Base-by-base conservation (phyloP, 805 yeast species). In the Babjeviella inositovora region DNA sequence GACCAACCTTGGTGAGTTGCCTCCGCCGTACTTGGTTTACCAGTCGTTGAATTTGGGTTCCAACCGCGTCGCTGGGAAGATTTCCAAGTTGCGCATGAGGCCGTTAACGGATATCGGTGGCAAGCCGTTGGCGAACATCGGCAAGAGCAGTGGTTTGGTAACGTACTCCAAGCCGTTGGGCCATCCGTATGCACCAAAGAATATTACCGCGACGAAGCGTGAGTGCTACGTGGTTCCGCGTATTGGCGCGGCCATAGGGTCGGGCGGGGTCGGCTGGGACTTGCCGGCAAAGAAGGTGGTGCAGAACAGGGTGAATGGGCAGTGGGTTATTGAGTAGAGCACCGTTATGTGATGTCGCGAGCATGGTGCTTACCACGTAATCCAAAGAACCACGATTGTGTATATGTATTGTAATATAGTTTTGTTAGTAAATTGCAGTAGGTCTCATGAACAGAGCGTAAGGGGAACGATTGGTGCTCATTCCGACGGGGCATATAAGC, bases 211-310 rank as follows among this genome's bases (percentile, higher is more conserved):
- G 0, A 65, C 71, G 3, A 75, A 73, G 37, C 57, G 95, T 33
- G 85, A 76, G 38, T 80, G 92, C 35, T 85, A 81, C 50, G 95
- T 85, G 9, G 72, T 82, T 23, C 96, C 97, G 1, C 53, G 95
- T 26, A 70, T 79, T 40, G 96, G 96, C 4, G 85, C 92, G 7
- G 61, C 70, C 5, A 56, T 74, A 20, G 93, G 93, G 7, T 61
- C 70, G 19, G 95, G 94, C 11, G 79, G 81, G 12, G 57, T 75
- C 14, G 94, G 94, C 6, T 87, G 95, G 93, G 95, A 87, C 36
- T 48, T 87, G 24, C 93, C 90, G 6, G 77, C 72, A 3, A 54
- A 74, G 14, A 74, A 81, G 41, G 90, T 84, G 3, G 53, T 54
- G 2, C 95, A 87, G 42, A 58, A 54, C 29, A 79, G 74, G 39